Evolutionary conservation across 2,329 filamentous ascomycete genomes (phyloP).

Genomic region (Penicillium thymicola): DNA sequence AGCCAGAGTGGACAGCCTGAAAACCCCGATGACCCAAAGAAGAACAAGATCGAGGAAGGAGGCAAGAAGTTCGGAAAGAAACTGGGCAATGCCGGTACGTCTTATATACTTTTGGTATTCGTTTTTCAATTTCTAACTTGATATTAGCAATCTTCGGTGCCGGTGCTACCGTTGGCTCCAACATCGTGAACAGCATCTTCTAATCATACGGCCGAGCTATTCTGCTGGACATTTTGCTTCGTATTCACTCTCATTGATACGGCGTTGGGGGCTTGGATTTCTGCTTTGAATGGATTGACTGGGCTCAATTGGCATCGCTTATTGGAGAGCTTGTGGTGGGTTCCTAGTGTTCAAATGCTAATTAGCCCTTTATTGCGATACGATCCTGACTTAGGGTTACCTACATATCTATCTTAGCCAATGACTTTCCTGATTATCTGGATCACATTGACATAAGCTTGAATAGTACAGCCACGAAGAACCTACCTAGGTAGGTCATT

Average conservation of each 20-base stretch:
- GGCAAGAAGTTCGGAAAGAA: conserved; percentile 98
- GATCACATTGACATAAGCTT: too few relatives aligned
- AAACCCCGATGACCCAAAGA: conserved; percentile 42
- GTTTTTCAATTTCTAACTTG: conserved; percentile 18
- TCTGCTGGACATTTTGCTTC: not conserved
- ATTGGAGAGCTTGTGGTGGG: not conserved
- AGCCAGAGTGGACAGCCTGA: conserved; percentile 53
- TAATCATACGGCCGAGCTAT: conserved; percentile 43
- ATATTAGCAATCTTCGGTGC: conserved; percentile 79
- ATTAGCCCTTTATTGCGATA: not conserved
- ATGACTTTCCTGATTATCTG: too few relatives aligned
- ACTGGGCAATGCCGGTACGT: conserved; percentile 64
- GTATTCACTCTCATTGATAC: conserved; percentile 24
- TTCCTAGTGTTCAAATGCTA: not conserved
- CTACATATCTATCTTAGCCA: not conserved
- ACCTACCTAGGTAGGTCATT: too few relatives aligned
- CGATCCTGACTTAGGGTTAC: not conserved
- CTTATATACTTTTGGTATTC: not conserved
- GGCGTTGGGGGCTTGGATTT: conserved; percentile 34
- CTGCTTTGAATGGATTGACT: conserved; percentile 6
- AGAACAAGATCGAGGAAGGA: conserved; percentile 65
- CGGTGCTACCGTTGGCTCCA: conserved; percentile 83
- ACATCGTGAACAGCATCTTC: conserved; percentile 88
- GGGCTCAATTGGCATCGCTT: not conserved
- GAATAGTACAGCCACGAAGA: too few relatives aligned